Base-by-base conservation (phyloP, 257 asterid species). In the Leonotis leonurus region DNA sequence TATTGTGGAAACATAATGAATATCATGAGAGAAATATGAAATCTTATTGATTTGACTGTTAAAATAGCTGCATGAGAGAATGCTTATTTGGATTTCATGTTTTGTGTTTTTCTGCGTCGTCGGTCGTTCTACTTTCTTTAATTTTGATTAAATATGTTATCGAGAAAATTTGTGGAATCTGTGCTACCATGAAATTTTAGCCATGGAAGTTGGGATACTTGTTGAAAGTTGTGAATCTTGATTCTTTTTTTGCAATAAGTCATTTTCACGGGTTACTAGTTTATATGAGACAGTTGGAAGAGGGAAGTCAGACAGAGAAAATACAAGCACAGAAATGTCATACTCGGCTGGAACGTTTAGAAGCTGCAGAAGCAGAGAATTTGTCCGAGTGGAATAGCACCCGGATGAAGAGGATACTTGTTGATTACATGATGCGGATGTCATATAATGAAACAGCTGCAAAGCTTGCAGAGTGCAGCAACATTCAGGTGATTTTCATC, bases 401-500 rank as follows among this genome's bases (percentile, higher is more conserved):
- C 24, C 88, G 99, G 27, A 75, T 94, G 90, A 90, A 84, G 59
- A 69, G 97, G 48, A 82, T 94, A 74, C 89, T 94, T 48, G 95
- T 94, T 24, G 99, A 94, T 66, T 94, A 94, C 78, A 87, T 94
- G 95, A 61, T 90, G 80, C 83, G 97, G 41, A 90, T 93, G 97
- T 93, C 99, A 12, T 93, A 89, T 73, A 89, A 80, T 62, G 90
- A 82, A 65, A 85, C 97, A 49, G 99, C 99, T 53, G 69, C 60
- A 59, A 87, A 83, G 87, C 87, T 94, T 65, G 93, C 97, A 27
- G 93, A 86, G 78, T 75, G 80, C 79, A 79, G 93, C 83, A 83
- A 82, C 55, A 87, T 90, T 68, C 85, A 84, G 97, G 99, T 94
- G 56, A 63, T 55, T 57, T 56, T 66, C 30, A 43, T 44, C 17